Evolutionary conservation across 768 basidiomycete species (phyloP), one percentile per base, ranked within the genome.

Genomic region (Wakefieldia striispora): DNA sequence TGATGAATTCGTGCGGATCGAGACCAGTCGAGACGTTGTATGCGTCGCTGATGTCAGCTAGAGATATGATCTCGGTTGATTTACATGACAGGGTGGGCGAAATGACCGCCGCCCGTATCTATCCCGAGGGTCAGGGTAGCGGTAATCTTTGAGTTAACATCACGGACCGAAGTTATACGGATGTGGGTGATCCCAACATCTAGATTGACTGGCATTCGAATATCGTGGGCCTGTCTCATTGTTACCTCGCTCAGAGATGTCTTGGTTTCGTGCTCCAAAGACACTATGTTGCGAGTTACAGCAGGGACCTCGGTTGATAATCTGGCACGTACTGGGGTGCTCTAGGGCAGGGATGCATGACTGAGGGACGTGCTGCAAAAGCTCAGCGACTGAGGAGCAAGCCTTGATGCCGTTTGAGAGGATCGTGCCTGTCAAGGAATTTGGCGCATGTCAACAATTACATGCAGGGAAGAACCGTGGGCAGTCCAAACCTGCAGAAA

Each of bases 41-140:
- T 1, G 91, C 80, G 57, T 97, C 93, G 68, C 90, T 91, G 54
- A 97, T 79, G 51, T 95, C 92, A 4, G 78, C 70, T 21, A 94
- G 69, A 6, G 82, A 78, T 46, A 95, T 83, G 46, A 95, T 82
- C 59, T 97, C 93, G 1, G 86, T 88, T 3, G 88, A 82, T 69
- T 83, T 82, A 69, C 88, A 88, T 10, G 82, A 77, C 43, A 91
- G 68, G 0, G 74, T 71, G 2, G 86, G 79, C 4, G 84, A 86
- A 38, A 94, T 80, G 8, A 80, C 74, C 57, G 80, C 77, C n/a
- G 89, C 80, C 61, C 86, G 88, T 55, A 81, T 75, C 83, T 88
- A 56, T 21, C 42, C 35, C 21, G 20, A 45, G 55, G 17, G 55
- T 62, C 23, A 54, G 41, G 12, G 21, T 43, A 21, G 10, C 17